phyloP scores from a whole-genome alignment of 148 eudicot genomes.

The Gaultheria prostrata region DNA sequence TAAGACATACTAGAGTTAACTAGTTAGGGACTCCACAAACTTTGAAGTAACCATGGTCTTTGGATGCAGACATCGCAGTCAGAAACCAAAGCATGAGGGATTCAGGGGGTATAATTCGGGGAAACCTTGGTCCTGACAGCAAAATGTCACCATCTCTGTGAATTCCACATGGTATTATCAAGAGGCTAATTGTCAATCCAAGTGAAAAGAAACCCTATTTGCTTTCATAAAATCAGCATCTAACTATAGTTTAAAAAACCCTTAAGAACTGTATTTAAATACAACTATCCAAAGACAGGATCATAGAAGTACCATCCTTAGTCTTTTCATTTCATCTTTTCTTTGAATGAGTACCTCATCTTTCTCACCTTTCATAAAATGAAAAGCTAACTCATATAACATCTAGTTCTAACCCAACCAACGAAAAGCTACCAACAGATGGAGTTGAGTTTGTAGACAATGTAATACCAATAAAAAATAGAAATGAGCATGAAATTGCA shows the following conservation, averaged over 20 bases:
- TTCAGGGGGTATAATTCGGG: background rate
- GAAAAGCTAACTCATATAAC: background rate
- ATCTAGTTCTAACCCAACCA: background rate
- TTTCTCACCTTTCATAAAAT: background rate
- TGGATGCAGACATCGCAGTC: background rate
- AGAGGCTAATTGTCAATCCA: background rate
- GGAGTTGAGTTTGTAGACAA: background rate
- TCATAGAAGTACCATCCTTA: background rate
- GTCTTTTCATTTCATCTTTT: background rate
- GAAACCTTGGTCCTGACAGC: background rate
- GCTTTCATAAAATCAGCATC: background rate
- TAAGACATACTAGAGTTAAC: background rate
- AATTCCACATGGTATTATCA: background rate
- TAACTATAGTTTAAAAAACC: background rate
- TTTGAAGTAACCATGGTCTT: background rate
- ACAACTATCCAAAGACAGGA: background rate
- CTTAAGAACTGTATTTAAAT: background rate
- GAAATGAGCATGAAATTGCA: background rate
- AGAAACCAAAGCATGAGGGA: background rate
- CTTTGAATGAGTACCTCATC: background rate
- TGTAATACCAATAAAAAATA: background rate
- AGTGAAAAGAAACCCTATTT: background rate
- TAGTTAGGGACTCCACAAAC: background rate
- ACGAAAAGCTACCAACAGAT: background rate
- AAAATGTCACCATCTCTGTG: background rate